These are phyloP conservation scores for Phaeotremella skinneri DNA, from an alignment of 768 basidiomycete genomes.

Conservation along the genomic window DNA sequence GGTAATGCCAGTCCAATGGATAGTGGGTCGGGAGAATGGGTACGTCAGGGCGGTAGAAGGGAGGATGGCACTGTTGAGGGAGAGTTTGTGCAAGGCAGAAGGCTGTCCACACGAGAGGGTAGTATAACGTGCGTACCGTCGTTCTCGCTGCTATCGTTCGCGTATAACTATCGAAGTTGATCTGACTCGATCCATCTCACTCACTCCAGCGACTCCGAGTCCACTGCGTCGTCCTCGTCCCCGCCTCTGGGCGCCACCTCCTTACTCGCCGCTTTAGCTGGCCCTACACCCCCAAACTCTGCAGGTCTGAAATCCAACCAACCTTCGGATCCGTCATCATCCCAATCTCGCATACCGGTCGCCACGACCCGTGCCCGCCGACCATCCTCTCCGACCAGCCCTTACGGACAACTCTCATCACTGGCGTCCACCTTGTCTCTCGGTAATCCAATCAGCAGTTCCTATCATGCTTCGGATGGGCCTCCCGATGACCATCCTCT, in stretches of 20 bases:
- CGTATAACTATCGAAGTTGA: neutral
- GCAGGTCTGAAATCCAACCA: neutral
- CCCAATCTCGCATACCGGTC: neutral
- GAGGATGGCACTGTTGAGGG: neutral
- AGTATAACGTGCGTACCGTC: slow-evolving; percentile 4
- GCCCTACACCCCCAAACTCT: neutral
- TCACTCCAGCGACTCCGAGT: slow-evolving; percentile 24
- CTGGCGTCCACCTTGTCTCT: neutral
- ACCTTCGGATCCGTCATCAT: neutral
- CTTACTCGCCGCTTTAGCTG: slow-evolving; percentile 29
- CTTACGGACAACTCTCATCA: neutral
- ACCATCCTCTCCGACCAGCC: neutral
- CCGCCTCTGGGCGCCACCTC: slow-evolving; percentile 40
- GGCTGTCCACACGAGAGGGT: neutral
- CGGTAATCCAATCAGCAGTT: neutral
- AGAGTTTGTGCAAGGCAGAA: neutral
- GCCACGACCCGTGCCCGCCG: neutral
- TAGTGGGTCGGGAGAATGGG: neutral
- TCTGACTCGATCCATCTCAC: neutral
- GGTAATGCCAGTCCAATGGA: neutral
- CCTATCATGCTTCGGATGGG: neutral
- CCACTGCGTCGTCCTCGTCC: slow-evolving; percentile 30
- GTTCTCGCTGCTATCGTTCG: neutral
- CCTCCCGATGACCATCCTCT: neutral
- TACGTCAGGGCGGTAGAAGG: neutral